These are phyloP conservation scores for Lobosporangium transversale DNA, from an alignment of 192 early-diverging fungal genomes.

Conservation along the genomic window DNA sequence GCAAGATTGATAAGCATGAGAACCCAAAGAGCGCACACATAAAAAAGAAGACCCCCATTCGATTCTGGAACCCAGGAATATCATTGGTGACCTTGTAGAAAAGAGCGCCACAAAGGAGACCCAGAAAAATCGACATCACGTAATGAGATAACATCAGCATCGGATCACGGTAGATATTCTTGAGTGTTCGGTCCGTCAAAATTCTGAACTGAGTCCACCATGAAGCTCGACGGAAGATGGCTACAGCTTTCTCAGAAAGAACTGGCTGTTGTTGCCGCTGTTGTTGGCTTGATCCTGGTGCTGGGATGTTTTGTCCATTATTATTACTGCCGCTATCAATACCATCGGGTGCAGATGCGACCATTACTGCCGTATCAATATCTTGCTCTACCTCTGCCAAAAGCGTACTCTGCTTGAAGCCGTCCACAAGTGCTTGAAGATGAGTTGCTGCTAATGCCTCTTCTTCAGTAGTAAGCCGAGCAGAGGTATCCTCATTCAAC, in stretches of 20 bases:
- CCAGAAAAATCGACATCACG: slow-evolving; percentile 72
- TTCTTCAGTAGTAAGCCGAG: slow-evolving; percentile 12
- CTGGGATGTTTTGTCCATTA: background rate
- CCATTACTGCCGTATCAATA: slow-evolving; percentile 24
- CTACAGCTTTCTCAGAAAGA: slow-evolving; percentile 28
- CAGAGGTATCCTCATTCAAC: background rate
- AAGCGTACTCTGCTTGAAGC: slow-evolving; percentile 41
- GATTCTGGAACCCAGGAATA: slow-evolving; percentile 78
- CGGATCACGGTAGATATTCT: slow-evolving; percentile 85
- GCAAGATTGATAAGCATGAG: slow-evolving; percentile 69
- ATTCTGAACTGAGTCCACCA: slow-evolving; percentile 78
- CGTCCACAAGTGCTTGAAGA: slow-evolving; percentile 48
- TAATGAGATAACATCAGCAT: slow-evolving; percentile 81
- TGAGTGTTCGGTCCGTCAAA: slow-evolving; percentile 77
- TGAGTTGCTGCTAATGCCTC: slow-evolving; percentile 22
- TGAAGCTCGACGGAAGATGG: slow-evolving; percentile 62
- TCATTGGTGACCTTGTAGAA: slow-evolving; percentile 70
- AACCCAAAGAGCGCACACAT: slow-evolving; percentile 79
- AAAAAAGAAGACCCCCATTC: slow-evolving; percentile 79
- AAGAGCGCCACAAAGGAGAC: slow-evolving; percentile 66
- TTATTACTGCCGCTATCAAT: slow-evolving; percentile 7
- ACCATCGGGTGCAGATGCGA: slow-evolving; percentile 7
- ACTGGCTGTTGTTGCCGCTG: background rate
- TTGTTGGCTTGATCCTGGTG: background rate
- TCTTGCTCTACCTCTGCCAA: slow-evolving; percentile 21